Base-by-base conservation (phyloP, 345 rosid species). In the Turritis glabra region DNA sequence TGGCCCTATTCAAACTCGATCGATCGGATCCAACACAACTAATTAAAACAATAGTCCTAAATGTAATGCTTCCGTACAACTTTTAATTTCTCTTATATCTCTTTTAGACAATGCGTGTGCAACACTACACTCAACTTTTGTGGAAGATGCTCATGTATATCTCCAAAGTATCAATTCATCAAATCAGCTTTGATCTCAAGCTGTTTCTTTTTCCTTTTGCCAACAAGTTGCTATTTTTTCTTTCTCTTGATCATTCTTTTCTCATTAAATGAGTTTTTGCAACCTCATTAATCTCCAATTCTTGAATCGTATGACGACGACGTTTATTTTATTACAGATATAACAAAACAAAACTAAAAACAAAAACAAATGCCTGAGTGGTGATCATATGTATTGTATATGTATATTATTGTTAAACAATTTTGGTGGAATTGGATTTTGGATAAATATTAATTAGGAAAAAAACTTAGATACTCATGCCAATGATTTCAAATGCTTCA, bases 121-220 rank as follows among this genome's bases (percentile, higher is more conserved):
- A n/a, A 33, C 33, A 23, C 30, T 60, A 13, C 51, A 30, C 30
- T 61, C 41, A 32, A 53, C 61, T 54, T 76, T 76, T 30, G 64
- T 18, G 4, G 58, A 53, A 76, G 75, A 76, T 62, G 57, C 57
- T 75, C 35, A 14, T 29, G 9, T 23, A 51, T 60, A 59, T 68
- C 29, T 59, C 17, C 7, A 51, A 59, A 41, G 74, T 68, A 61
- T 69, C 18, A 35, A 76, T 61, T 76, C 75, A 76, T 61, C 43
- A 26, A 69, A 76, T 53, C 70, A 76, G 79, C 79, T 76, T 76
- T 53, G 75, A 57, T 76, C 79, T 69, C 74, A 76, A 76, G 79
- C 79, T 68, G 74, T 52, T 60, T 15, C 48, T 61, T 76, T 60
- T 76, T 69, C 37, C 51, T 67, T 32, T 35, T 14, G 8, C 26